Evolutionary conservation across 768 basidiomycete genomes (phyloP), one percentile per base, ranked within the genome.

Genomic region (Hebeloma cylindrosporum): DNA sequence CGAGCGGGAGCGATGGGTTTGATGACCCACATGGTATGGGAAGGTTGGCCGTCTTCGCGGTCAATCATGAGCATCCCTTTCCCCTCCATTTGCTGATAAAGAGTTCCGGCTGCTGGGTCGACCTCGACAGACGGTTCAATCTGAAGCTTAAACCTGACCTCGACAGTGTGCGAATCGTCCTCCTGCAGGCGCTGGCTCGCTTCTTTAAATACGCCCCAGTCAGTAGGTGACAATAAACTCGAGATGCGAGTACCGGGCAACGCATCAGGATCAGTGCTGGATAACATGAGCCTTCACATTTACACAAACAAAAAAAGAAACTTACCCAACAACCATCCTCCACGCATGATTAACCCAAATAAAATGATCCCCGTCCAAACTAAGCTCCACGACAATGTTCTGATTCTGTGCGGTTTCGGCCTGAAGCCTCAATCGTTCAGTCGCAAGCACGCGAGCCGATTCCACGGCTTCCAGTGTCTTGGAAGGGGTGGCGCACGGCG

Each of bases 31-130:
- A 97, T 96, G 10, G 94, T 95, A 65, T 97, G 96, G 11, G 93
- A 89, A 10, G 92, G 83, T 48, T 81, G 78, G 13, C 87, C 87
- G 42, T 85, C 86, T 61, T 93, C 82, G 23, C 93, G 83, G 70
- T 97, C 94, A 48, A 90, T 79, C 84, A 98, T 94, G 57, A 98
- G 80, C 96, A 99, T 97, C 13, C 96, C 96, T 62, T 95, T 95
- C 22, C 90, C 96, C 59, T 97, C 94, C 85, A 98, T 93, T 54
- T 80, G 82, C 63, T 91, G 88, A 64, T 81, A 89, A 21, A 86
- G 72, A 5, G 68, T 65, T 7, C 73, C 73, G 13, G 68, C 59
- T 17, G 74, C 71, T 18, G 78, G 74, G 30, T 88, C 85, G 32
- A 71, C 70, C 44, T 80, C 78, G 33, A 71, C 63, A 20, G 74